Conservation (phyloP, 1,284 basidiomycete genomes). For the Entoloma clypeatum region DNA sequence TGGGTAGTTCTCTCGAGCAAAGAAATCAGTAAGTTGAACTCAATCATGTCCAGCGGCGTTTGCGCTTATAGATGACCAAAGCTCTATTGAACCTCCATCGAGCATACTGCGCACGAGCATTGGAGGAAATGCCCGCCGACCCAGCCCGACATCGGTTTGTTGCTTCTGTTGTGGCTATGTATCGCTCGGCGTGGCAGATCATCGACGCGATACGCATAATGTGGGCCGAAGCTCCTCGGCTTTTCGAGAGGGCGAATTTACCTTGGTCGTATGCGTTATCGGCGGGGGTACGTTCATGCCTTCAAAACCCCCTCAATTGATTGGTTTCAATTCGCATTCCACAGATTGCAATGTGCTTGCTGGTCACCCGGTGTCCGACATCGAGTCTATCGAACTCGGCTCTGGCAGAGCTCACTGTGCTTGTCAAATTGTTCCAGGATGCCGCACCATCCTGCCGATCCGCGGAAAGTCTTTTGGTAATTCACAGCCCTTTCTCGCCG, state of each 20-base stretch:
- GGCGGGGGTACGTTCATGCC: slow-evolving; percentile 46
- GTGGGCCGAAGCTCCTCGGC: slow-evolving; percentile 36
- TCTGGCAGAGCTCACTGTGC: slow-evolving; percentile 51
- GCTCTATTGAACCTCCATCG: slow-evolving; percentile 66
- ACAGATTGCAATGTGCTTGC: slow-evolving; percentile 66
- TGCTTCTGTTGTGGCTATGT: slow-evolving; percentile 65
- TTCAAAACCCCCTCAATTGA: slow-evolving; percentile 3
- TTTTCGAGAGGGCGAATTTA: slow-evolving; percentile 44
- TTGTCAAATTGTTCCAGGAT: slow-evolving; percentile 50
- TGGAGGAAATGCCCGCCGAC: slow-evolving; percentile 55
- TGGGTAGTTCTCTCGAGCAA: slow-evolving; percentile 49
- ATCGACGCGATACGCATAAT: slow-evolving; percentile 45
- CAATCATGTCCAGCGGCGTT: neutral
- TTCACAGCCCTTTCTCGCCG: neutral
- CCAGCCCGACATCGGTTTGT: slow-evolving; percentile 58
- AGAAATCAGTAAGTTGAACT: slow-evolving; percentile 48
- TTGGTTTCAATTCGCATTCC: slow-evolving; percentile 1
- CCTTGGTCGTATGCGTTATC: slow-evolving; percentile 62
- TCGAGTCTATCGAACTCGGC: slow-evolving; percentile 54
- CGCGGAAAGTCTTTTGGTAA: slow-evolving; percentile 39
- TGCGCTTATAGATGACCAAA: slow-evolving; percentile 23
- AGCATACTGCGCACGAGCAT: slow-evolving; percentile 60
- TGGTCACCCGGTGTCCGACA: slow-evolving; percentile 54
- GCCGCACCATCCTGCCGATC: slow-evolving; percentile 43
- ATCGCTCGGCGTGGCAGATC: slow-evolving; percentile 65